A percentile compares a stretch with the other conserved stretches of the same genome.
phyloP scores from a whole-genome alignment of 208 protist species.

The Phytomonas sp. region DNA sequence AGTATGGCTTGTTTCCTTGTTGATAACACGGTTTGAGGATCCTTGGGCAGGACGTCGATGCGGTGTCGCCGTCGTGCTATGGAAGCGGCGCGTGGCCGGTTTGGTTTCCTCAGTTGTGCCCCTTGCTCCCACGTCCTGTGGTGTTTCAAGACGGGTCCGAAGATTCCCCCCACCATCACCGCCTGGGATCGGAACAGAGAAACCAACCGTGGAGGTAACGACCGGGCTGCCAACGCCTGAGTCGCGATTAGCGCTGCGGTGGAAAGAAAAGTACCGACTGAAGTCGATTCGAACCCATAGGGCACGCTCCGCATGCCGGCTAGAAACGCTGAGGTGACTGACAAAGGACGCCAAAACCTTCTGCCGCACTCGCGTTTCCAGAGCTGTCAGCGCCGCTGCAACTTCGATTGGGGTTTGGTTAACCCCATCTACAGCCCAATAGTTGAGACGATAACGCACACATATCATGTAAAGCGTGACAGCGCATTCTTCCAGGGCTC shows the following conservation, averaged over 20 bases:
- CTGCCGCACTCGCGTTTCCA: slow-evolving; percentile 62
- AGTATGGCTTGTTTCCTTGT: too few relatives aligned
- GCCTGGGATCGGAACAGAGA: too few relatives aligned
- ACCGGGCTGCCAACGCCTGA: neutral
- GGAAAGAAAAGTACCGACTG: slow-evolving; percentile 54
- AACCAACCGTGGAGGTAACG: neutral
- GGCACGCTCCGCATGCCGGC: slow-evolving; percentile 43
- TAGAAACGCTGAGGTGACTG: slow-evolving; percentile 40
- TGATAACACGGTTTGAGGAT: too few relatives aligned
- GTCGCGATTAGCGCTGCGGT: slow-evolving; percentile 5
- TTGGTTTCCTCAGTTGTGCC: too few relatives aligned
- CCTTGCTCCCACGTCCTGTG: neutral
- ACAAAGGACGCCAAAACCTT: slow-evolving; percentile 55
- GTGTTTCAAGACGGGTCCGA: too few relatives aligned
- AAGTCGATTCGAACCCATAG: slow-evolving; percentile 80
- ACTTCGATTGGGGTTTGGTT: slow-evolving; percentile 63
- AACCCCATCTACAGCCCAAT: slow-evolving; percentile 60
- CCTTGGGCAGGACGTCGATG: too few relatives aligned
- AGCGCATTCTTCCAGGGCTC: slow-evolving; percentile 26
- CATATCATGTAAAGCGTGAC: slow-evolving; percentile 56
- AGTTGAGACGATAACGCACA: slow-evolving; percentile 47
- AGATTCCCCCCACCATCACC: too few relatives aligned
- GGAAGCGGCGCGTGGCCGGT: too few relatives aligned
- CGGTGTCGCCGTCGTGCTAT: too few relatives aligned
- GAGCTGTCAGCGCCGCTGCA: slow-evolving; percentile 38